Percentiles rank a stretch among this genome's conserved stretches.
phyloP scores from a whole-genome alignment of 768 basidiomycete species.

The Pholiota molesta region DNA sequence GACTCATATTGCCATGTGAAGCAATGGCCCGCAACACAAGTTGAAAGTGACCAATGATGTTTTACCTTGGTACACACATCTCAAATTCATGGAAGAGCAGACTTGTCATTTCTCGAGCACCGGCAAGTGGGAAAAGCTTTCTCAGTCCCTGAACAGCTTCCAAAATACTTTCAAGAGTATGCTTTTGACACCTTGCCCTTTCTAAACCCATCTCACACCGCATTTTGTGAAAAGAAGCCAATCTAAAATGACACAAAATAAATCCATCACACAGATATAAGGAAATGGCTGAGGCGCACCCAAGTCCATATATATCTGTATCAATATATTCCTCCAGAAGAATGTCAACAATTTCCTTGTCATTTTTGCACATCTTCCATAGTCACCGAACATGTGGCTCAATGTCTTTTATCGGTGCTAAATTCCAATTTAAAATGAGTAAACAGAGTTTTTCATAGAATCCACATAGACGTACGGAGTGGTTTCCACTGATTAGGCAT shows the following conservation, averaged over 20 bases:
- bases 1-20: no score
- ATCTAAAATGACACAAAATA: slow-evolving; percentile 1
- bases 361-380: slow-evolving; percentile 27
- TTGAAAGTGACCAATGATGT: background rate
- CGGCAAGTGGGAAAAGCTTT: slow-evolving; percentile 27
- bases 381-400: slow-evolving; percentile 13
- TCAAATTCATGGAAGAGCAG: slow-evolving; percentile 26
- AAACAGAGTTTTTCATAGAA: background rate
- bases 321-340: slow-evolving; percentile 26
- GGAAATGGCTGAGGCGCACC: slow-evolving; percentile 17
- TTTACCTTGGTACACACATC: slow-evolving; percentile 28
- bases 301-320: slow-evolving; percentile 22
- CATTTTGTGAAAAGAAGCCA: slow-evolving; percentile 21
- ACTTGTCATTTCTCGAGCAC: slow-evolving; percentile 25
- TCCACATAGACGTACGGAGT: slow-evolving; percentile 4
- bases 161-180: slow-evolving; percentile 26
- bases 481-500: slow-evolving; percentile 14
- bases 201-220: slow-evolving; percentile 21
- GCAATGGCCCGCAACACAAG: no score
- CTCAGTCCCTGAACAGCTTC: slow-evolving; percentile 20
- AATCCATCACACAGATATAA: background rate
- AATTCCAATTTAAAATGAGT: background rate
- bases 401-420: slow-evolving; percentile 17
- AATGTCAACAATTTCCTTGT: slow-evolving; percentile 27
- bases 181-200: slow-evolving; percentile 19